Percentiles rank a stretch among this genome's conserved stretches.
Conservation (phyloP, 2,329 filamentous ascomycete genomes). For the Colletotrichum truncatum region DNA sequence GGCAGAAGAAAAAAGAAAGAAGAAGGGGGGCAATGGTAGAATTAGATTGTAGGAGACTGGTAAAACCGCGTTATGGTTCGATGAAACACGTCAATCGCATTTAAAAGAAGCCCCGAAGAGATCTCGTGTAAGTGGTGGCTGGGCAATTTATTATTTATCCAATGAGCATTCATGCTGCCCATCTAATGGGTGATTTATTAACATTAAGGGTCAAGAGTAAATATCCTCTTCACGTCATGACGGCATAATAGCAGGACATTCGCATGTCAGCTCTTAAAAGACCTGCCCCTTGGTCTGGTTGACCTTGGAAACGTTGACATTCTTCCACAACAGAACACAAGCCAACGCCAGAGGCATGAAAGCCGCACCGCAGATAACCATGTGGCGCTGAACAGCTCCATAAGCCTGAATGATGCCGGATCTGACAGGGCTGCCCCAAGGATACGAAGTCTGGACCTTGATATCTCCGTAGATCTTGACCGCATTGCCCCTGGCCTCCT, state of each 20-base stretch:
- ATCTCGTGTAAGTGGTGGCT: too few relatives aligned
- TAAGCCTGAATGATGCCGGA: constrained; percentile 56
- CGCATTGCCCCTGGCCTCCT: constrained; percentile 52
- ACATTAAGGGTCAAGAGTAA: too few relatives aligned
- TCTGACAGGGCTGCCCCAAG: constrained; percentile 49
- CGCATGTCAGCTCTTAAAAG: constrained; percentile 6
- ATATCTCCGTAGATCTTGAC: constrained; percentile 47
- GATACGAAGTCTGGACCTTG: constrained; percentile 46
- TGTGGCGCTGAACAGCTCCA: constrained; percentile 52
- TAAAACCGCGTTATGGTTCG: too few relatives aligned
- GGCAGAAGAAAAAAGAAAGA: too few relatives aligned
- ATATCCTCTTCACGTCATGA: neutral
- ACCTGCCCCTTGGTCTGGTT: constrained; percentile 27
- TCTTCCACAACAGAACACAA: constrained; percentile 27
- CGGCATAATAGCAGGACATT: rapidly evolving
- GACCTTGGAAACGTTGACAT: constrained; percentile 16
- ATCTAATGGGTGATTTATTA: too few relatives aligned
- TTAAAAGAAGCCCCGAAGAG: too few relatives aligned
- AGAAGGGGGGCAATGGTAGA: too few relatives aligned
- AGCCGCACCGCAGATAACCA: constrained; percentile 41
- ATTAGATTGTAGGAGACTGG: too few relatives aligned
- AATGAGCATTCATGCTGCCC: neutral
- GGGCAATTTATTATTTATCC: too few relatives aligned
- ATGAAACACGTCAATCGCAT: too few relatives aligned
- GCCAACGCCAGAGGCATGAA: constrained; percentile 18